Percentiles rank a stretch among this genome's conserved stretches.
Evolutionary conservation across 192 early-diverging fungal species (phyloP).

Genomic region (Podochytrium sp.): DNA sequence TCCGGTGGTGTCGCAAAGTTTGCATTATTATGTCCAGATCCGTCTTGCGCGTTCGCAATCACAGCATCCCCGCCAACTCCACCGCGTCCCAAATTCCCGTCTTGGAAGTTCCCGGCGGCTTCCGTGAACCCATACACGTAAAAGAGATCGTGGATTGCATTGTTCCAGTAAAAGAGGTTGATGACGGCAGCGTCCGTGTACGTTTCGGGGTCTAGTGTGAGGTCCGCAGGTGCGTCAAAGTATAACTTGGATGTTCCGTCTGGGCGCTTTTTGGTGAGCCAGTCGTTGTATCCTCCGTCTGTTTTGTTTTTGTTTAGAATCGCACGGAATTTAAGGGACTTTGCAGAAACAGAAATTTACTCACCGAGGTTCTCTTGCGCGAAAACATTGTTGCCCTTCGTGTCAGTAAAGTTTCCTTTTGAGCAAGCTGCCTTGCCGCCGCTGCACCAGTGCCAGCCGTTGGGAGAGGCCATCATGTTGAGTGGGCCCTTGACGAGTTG

Average conservation of each 20-base stretch:
- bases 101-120: slow-evolving; percentile 92
- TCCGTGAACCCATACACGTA: slow-evolving; percentile 92
- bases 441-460: slow-evolving; percentile 74
- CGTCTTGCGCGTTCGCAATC: slow-evolving; percentile 91
- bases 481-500: slow-evolving; percentile 58
- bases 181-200: slow-evolving; percentile 82
- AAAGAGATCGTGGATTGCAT: slow-evolving; percentile 86
- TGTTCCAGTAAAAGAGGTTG: slow-evolving; percentile 93
- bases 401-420: slow-evolving; percentile 62
- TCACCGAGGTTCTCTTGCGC: slow-evolving; percentile 78
- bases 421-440: slow-evolving; percentile 12
- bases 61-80: slow-evolving; percentile 83
- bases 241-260: slow-evolving; percentile 50
- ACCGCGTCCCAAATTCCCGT: slow-evolving; percentile 81
- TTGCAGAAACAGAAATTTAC: slow-evolving; percentile 6
- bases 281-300: slow-evolving; percentile 65
- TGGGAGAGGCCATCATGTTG: slow-evolving; percentile 60
- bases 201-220: slow-evolving; percentile 60
- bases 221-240: slow-evolving; percentile 81
- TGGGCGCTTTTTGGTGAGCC: slow-evolving; percentile 80
- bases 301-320: too few species aligned
- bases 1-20: slow-evolving; percentile 92
- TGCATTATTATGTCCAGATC: slow-evolving; percentile 89
- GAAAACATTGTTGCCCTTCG: slow-evolving; percentile 91
- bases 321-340: neutral